A percentile compares a stretch with the other conserved stretches of the same genome.
phyloP scores from a whole-genome alignment of 176 grass and related monocot species.

The Bromus sterilis region DNA sequence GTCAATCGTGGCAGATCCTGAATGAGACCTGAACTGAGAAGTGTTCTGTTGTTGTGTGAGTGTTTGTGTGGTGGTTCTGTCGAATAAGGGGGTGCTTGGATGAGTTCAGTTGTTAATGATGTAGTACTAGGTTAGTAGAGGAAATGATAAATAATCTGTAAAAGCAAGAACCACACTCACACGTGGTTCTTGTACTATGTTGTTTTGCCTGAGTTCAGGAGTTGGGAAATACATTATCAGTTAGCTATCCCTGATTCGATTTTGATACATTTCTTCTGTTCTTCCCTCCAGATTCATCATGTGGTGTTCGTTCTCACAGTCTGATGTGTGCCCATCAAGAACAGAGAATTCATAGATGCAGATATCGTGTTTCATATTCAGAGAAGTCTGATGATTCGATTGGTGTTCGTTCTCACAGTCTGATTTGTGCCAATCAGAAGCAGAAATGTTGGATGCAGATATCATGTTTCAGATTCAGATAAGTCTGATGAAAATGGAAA shows the following conservation, averaged over 20 bases:
- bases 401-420: neutral
- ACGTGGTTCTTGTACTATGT: neutral
- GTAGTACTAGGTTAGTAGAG: neutral
- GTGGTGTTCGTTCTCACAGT: no score
- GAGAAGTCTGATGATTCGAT: no score
- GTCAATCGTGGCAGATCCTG: neutral
- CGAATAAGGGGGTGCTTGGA: constrained; percentile 3
- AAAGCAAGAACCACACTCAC: neutral
- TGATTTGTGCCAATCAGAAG: neutral
- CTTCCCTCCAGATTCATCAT: no score
- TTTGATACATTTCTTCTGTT: no score
- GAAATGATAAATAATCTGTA: neutral
- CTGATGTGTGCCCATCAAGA: no score
- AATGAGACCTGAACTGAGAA: no score
- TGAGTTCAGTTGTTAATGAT: neutral
- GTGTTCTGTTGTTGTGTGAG: neutral
- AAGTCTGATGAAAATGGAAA: neutral
- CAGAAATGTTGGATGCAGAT: neutral
- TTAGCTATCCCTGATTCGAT: no score
- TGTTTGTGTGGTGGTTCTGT: neutral
- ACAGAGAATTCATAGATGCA: no score
- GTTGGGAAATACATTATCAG: neutral
- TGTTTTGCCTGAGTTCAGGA: neutral
- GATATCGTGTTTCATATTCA: no score
- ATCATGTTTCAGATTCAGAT: neutral